Conservation (phyloP, 2,329 filamentous ascomycete genomes). For the Coccinonectria pachysandricola region DNA sequence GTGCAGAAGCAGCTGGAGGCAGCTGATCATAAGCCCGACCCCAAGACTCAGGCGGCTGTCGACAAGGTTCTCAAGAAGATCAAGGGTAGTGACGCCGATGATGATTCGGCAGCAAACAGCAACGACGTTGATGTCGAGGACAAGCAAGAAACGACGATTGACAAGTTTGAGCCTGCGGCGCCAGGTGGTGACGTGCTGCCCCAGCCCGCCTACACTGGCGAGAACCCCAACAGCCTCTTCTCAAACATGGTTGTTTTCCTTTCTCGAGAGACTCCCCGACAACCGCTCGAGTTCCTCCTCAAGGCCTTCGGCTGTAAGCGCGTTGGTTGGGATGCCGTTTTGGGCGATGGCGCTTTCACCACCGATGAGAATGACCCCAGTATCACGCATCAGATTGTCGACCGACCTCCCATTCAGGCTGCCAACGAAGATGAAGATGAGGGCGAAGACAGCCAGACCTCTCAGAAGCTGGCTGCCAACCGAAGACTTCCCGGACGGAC, state of each 20-base stretch:
- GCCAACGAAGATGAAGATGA: constrained; percentile 38
- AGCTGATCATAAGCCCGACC: constrained; percentile 42
- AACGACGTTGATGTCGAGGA: constrained; percentile 37
- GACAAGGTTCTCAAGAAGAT: constrained; percentile 60
- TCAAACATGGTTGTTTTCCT: constrained; percentile 84
- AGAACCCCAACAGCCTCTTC: constrained; percentile 67
- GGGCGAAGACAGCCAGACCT: constrained; percentile 51
- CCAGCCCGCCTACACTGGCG: constrained; percentile 61
- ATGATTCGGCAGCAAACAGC: constrained; percentile 29
- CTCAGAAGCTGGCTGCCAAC: constrained; percentile 48
- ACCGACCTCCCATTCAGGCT: constrained; percentile 67
- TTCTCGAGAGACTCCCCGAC: constrained; percentile 84
- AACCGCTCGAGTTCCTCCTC: constrained; percentile 84
- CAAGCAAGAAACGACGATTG: constrained; percentile 55
- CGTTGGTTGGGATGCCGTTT: constrained; percentile 84
- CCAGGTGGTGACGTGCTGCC: constrained; percentile 76
- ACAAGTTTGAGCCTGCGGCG: constrained; percentile 81
- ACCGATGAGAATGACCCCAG: constrained; percentile 75
- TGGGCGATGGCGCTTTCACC: constrained; percentile 88
- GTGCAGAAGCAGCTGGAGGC: constrained; percentile 42
- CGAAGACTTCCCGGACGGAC: constrained; percentile 79
- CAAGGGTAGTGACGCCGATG: constrained; percentile 40
- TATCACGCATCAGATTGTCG: constrained; percentile 95
- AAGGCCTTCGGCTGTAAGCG: constrained; percentile 92
- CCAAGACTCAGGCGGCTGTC: constrained; percentile 54